Percentiles rank a stretch among this genome's conserved stretches.
These are phyloP conservation scores for Aureobasidium leucospermi DNA, from an alignment of 2,329 filamentous ascomycete species.

Conservation along the genomic window DNA sequence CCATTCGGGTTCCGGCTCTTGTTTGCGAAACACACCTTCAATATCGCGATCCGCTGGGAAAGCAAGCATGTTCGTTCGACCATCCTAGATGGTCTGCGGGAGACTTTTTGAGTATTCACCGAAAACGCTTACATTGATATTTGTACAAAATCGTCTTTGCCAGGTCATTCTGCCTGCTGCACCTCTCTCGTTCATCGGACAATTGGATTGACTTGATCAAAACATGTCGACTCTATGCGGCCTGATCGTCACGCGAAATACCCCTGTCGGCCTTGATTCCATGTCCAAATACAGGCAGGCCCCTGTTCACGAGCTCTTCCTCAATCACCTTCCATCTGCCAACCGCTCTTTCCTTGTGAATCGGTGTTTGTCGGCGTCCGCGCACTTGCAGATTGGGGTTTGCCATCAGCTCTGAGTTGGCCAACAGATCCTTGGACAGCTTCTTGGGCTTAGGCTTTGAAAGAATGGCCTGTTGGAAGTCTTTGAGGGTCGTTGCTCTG, in stretches of 20 bases:
- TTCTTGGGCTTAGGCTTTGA: constrained; percentile 41
- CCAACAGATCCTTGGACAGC: constrained; percentile 54
- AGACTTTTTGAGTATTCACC: not conserved
- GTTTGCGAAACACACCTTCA: not conserved
- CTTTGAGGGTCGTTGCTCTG: constrained; percentile 28
- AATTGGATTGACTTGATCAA: too few species aligned
- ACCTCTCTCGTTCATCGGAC: not conserved
- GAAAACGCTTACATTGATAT: not conserved
- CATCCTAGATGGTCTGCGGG: not conserved
- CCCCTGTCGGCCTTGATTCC: constrained; percentile 4
- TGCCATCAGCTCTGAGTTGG: constrained; percentile 39
- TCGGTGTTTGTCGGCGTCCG: constrained; percentile 56
- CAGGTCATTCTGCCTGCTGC: not conserved
- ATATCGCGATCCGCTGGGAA: too few species aligned
- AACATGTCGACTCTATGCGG: not conserved
- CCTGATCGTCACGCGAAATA: not conserved
- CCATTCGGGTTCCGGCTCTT: not conserved
- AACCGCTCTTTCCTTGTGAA: constrained; percentile 62
- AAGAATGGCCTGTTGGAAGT: constrained; percentile 31
- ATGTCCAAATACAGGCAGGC: constrained; percentile 49
- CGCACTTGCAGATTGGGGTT: constrained; percentile 67
- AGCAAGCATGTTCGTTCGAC: not conserved
- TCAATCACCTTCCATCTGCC: constrained; percentile 77
- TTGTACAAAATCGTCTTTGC: not conserved
- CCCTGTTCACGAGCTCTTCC: constrained; percentile 57